Evolutionary conservation across 176 grass and related monocot species (phyloP).

Genomic region (sorghum (Sorghum bicolor)): Sorghum_bicolor_NCBIv3 NC_012872.2:60767001-60767500

Average conservation of each 20-base stretch:
- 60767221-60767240: not conserved
- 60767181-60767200: not conserved
- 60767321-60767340: constrained; percentile 9
- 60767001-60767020: not conserved
- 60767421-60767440: constrained; percentile 32
- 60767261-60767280: constrained; percentile 35
- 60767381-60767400: not conserved
- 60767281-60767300: constrained; percentile 19
- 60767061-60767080: not conserved
- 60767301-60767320: not conserved
- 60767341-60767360: constrained; percentile 6
- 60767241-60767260: constrained; percentile 19
- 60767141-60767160: not conserved
- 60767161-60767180: not conserved
- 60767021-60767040: not conserved
- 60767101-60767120: not conserved
- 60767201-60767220: not conserved
- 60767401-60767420: not conserved
- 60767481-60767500: constrained; percentile 45
- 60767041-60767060: not conserved
- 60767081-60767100: not conserved
- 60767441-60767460: constrained; percentile 17
- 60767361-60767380: not conserved
- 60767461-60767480: constrained; percentile 21
- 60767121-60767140: not conserved